Base-by-base conservation (phyloP, 2,329 filamentous ascomycete genomes). In the Colletotrichum neosansevieriae region DNA sequence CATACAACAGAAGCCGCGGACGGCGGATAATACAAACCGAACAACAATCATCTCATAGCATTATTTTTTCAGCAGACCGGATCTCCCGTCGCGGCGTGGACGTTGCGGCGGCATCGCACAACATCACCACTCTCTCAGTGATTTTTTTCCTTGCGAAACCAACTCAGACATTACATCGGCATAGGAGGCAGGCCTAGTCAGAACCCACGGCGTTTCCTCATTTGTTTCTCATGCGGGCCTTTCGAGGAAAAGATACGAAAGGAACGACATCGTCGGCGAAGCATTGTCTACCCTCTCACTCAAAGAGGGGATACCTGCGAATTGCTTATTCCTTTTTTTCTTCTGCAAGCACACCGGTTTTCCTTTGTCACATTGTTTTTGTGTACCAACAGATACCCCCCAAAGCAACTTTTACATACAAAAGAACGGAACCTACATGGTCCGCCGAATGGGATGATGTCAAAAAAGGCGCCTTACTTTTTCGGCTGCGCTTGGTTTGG, bases 1-100 rank as follows among this genome's bases (percentile, higher is more conserved):
- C 79, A 79, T 21, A 15, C 11, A 15, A 38, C 12, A 38, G 36
- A 29, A 29, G 29, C 29, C 36, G 70, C 74, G 1, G 83, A 85
- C 21, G 77, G 77, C 38, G 74, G 74, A 60, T 83, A 74, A 63
- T 36, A 59, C n/a, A 29, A 29, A 29, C 13, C 10, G 21, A 58
- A 17, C 24, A 67, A 32, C 17, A 29, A 15, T 19, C 56, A 11
- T 21, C 29, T 34, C 29, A 58, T n/a, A 13, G 36, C 42, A 54
- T 59, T 36, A 59, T 61, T 40, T 44, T 54, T 42, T 51, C 19
- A 59, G 63, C 62, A 69, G 63, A 69, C 63, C 42, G 62, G 67
- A 57, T 67, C 67, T 62, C 67, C 44, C 50, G 44, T 40, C 56
- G 63, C 67, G 50, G 56, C 67, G 61, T 53, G 61, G 69, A 65